Base-by-base conservation (phyloP, 257 asterid species). In the Nicotiana otophora region DNA sequence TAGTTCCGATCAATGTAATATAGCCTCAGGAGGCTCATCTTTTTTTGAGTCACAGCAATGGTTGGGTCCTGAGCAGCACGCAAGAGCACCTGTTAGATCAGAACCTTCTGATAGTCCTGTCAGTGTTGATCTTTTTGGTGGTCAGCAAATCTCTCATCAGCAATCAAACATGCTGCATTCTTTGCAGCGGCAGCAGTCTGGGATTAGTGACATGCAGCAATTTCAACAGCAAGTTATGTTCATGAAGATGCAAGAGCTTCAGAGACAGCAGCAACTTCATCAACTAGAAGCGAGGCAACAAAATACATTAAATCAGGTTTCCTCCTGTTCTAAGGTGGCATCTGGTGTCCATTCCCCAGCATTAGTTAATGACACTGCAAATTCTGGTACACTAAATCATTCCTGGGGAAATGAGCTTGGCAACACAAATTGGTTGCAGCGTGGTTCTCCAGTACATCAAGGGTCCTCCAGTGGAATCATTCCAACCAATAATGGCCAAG, bases 121-220 rank as follows among this genome's bases (percentile, higher is more conserved):
- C 68, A 84, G 94, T 90, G 93, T 92, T 83, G 97, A 91, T 87
- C 93, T 94, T 83, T 94, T 92, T 85, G 97, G 97, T 80, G 93
- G 94, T 88, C 99, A 90, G 81, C 98, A 90, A 92, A 92, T 91
- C 91, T 86, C 67, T 83, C 93, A 86, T 84, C 98, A 92, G 78
- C 98, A 93, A 81, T 81, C 92, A 81, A 87, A 90, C 86, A 87
- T 89, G 91, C 81, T 87, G 86, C 99, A 92, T 81, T 85, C 92
- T 53, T 75, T 93, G 86, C 97, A 91, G 89, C 92, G 78, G 19
- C 99, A 96, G 84, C 96, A 90, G 70, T 83, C 97, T 78, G 96
- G 93, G 75, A 34, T 85, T 34, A 89, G 77, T 63, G 93, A 95
- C 83, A 88, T 92, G 89, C 97, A 93, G 82, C 96, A 90, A 84